phyloP scores from a whole-genome alignment of 1,139 yeast species.

The Nakaseomyces bracarensis region DNA sequence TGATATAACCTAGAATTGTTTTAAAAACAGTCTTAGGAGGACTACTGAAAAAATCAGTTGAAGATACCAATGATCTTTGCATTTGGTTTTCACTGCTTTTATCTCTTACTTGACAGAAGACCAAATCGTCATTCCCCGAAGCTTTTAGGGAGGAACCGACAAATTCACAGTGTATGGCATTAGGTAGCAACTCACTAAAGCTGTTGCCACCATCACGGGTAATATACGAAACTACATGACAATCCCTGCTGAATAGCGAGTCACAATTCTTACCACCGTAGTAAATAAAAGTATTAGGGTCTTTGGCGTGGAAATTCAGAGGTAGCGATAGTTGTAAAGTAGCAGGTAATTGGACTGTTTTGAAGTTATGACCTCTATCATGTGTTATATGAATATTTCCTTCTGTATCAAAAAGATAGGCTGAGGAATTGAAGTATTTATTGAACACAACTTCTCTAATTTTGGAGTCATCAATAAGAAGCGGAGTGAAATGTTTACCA shows the following conservation, averaged over 20 bases:
- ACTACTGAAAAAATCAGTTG: constrained; percentile 45
- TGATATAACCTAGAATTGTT: constrained; percentile 55
- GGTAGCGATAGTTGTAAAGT: constrained; percentile 37
- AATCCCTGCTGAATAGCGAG: constrained; percentile 36
- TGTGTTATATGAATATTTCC: constrained; percentile 47
- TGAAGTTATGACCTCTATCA: constrained; percentile 61
- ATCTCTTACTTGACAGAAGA: constrained; percentile 48
- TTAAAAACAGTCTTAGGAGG: constrained; percentile 38
- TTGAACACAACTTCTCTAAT: constrained; percentile 54
- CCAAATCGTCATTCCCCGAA: constrained; percentile 40
- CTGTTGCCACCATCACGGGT: constrained; percentile 57
- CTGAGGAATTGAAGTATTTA: constrained; percentile 51
- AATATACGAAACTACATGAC: constrained; percentile 50
- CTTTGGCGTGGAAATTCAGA: constrained; percentile 48
- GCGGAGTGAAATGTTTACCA: constrained; percentile 51
- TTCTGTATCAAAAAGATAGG: constrained; percentile 49
- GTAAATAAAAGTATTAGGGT: constrained; percentile 57
- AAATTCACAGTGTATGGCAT: constrained; percentile 58
- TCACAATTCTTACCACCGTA: constrained; percentile 58
- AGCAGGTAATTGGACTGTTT: constrained; percentile 43
- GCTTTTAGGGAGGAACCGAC: constrained; percentile 44
- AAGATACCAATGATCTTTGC: constrained; percentile 37
- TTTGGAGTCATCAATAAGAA: constrained; percentile 35
- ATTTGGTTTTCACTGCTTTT: constrained; percentile 27
- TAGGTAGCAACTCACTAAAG: constrained; percentile 46